These are phyloP conservation scores for Fusarium sp. DNA, from an alignment of 2,329 filamentous ascomycete genomes.

Conservation along the genomic window DNA sequence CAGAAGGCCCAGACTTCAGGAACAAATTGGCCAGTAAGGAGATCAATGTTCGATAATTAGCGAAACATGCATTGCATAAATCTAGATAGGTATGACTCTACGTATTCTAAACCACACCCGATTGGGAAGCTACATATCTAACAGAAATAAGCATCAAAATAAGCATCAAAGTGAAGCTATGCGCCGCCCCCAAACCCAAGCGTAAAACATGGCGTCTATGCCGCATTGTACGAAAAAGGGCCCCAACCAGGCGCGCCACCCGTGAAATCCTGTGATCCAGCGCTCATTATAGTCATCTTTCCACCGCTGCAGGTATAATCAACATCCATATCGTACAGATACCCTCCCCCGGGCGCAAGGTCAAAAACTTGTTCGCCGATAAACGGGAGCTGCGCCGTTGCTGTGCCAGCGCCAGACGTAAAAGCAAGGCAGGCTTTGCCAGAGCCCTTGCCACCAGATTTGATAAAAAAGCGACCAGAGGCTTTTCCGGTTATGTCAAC, in stretches of 20 bases:
- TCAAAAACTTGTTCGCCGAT: slow-evolving; percentile 10
- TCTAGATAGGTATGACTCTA: too few species aligned
- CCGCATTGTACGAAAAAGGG: slow-evolving; percentile 17
- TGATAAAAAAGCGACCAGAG: slow-evolving; percentile 9
- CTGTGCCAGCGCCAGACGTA: slow-evolving; percentile 8
- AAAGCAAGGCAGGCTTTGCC: slow-evolving; percentile 14
- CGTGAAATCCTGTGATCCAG: not conserved
- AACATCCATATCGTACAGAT: slow-evolving; percentile 14
- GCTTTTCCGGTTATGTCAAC: slow-evolving; percentile 8
- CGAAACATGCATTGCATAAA: too few species aligned
- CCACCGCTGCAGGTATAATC: slow-evolving; percentile 9
- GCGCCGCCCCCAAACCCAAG: too few species aligned
- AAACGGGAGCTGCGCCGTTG: not conserved
- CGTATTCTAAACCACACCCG: too few species aligned
- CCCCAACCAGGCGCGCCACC: slow-evolving; percentile 14
- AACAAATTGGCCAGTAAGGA: too few species aligned
- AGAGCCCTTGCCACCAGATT: slow-evolving; percentile 8
- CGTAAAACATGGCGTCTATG: not conserved
- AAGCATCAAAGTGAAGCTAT: too few species aligned
- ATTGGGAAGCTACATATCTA: too few species aligned
- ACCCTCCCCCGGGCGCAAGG: slow-evolving; percentile 15
- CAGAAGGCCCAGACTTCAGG: too few species aligned
- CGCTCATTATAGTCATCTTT: slow-evolving; percentile 6
- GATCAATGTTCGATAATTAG: too few species aligned
- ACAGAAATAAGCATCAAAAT: too few species aligned